These are phyloP conservation scores for Lentinula novae-zelandiae DNA, from an alignment of 1,284 basidiomycete genomes.

Conservation along the genomic window DNA sequence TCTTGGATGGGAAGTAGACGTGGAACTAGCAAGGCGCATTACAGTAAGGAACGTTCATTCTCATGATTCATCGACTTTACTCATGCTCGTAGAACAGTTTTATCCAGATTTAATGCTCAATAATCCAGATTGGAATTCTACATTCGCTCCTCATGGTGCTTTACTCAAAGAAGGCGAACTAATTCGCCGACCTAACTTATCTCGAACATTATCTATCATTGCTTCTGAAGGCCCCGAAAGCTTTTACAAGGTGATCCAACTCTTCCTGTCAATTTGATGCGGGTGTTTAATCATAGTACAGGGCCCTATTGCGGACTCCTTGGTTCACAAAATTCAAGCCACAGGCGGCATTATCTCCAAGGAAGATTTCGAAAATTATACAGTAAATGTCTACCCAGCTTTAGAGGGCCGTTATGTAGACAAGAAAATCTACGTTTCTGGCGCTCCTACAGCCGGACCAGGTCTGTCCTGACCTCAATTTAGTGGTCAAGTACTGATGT, in stretches of 20 bases:
- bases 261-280: slow-evolving; percentile 14
- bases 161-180: slow-evolving; percentile 73
- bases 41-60: slow-evolving; percentile 40
- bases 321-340: slow-evolving; percentile 62
- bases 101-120: slow-evolving; percentile 62
- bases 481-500: background rate
- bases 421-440: slow-evolving; percentile 79
- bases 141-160: slow-evolving; percentile 78
- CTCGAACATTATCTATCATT: slow-evolving; percentile 62
- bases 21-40: slow-evolving; percentile 71
- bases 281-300: slow-evolving; percentile 20
- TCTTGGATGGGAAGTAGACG: slow-evolving; percentile 71
- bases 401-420: slow-evolving; percentile 74
- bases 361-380: slow-evolving; percentile 69
- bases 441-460: slow-evolving; percentile 80
- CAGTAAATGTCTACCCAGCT: slow-evolving; percentile 69
- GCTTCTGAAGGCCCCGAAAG: slow-evolving; percentile 68
- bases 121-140: slow-evolving; percentile 72
- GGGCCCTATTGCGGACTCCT: slow-evolving; percentile 73
- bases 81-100: background rate
- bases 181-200: slow-evolving; percentile 66
- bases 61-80: background rate
- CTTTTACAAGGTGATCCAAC: slow-evolving; percentile 62
- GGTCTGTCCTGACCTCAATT: slow-evolving; percentile 26
- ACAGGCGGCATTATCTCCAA: slow-evolving; percentile 80